Evolutionary conservation across 139 green algal genomes (phyloP).

Genomic region (Pleodorina starrii): DNA sequence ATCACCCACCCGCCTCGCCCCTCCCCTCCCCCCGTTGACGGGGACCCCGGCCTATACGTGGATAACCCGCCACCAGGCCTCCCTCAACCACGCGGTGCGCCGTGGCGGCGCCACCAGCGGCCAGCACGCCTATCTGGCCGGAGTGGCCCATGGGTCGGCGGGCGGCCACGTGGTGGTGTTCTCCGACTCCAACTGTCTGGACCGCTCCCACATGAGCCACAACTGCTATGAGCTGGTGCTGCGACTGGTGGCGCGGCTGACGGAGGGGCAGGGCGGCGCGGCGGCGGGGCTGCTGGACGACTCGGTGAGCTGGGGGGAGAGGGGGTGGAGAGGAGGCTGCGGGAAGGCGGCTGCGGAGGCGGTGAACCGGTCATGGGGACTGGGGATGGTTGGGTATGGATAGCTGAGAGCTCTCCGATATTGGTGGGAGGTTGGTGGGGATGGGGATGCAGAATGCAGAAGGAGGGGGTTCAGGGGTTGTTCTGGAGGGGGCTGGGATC

Average conservation of each 20-base stretch:
- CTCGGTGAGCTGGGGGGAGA: not conserved
- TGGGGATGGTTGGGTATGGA: too few relatives aligned
- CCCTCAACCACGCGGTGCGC: constrained; percentile 21
- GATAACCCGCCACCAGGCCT: constrained; percentile 2
- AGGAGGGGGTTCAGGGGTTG: too few relatives aligned
- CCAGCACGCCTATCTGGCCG: constrained; percentile 22
- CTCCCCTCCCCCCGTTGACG: too few relatives aligned
- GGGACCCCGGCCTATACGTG: too few relatives aligned
- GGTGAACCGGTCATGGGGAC: too few relatives aligned
- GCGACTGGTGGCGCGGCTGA: constrained; percentile 23
- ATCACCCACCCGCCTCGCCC: too few relatives aligned
- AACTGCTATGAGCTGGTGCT: constrained; percentile 79
- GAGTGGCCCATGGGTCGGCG: constrained; percentile 15
- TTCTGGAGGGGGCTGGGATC: too few relatives aligned
- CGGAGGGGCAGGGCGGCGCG: not conserved
- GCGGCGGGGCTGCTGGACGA: constrained; percentile 35
- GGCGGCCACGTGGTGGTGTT: constrained; percentile 82
- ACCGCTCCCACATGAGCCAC: constrained; percentile 81
- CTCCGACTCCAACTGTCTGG: constrained; percentile 95
- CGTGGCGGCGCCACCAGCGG: not conserved
- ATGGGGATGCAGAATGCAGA: too few relatives aligned
- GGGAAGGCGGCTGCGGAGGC: too few relatives aligned
- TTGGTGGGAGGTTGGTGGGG: not conserved
- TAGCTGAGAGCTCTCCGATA: too few relatives aligned
- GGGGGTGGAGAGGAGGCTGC: not conserved